phyloP scores from a whole-genome alignment of 257 asterid species.

The Paraleonurus japonicus region DNA sequence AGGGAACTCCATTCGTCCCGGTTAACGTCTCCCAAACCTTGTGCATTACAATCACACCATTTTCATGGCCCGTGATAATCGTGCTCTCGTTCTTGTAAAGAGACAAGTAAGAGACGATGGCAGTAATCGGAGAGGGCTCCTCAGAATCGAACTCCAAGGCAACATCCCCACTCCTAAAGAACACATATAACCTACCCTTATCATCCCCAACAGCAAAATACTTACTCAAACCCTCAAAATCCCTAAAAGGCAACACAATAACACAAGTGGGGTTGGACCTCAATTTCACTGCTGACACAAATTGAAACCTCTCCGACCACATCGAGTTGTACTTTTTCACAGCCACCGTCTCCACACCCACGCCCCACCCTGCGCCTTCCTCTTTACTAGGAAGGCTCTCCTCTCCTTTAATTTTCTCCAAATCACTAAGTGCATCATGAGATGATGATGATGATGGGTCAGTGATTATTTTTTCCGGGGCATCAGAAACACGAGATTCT shows the following conservation, averaged over 20 bases:
- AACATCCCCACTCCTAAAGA: slow-evolving; percentile 72
- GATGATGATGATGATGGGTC: not conserved
- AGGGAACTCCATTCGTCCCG: slow-evolving; percentile 63
- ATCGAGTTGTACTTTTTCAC: slow-evolving; percentile 69
- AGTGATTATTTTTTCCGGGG: slow-evolving; percentile 25
- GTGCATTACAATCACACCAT: slow-evolving; percentile 67
- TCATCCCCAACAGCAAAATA: slow-evolving; percentile 84
- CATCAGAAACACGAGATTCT: slow-evolving; percentile 52
- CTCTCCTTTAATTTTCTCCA: slow-evolving; percentile 25
- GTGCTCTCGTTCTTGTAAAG: slow-evolving; percentile 78
- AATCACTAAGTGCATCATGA: slow-evolving; percentile 22
- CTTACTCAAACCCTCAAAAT: slow-evolving; percentile 74
- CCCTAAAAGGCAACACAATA: slow-evolving; percentile 66
- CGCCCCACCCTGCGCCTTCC: slow-evolving; percentile 23
- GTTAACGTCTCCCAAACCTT: slow-evolving; percentile 69
- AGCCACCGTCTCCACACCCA: slow-evolving; percentile 32
- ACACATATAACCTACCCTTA: slow-evolving; percentile 57
- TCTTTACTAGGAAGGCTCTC: slow-evolving; percentile 27
- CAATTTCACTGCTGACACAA: slow-evolving; percentile 83
- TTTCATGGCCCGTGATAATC: slow-evolving; percentile 73
- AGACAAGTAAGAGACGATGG: slow-evolving; percentile 58
- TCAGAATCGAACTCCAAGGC: slow-evolving; percentile 47
- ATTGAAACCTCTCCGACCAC: slow-evolving; percentile 92
- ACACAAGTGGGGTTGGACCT: slow-evolving; percentile 65
- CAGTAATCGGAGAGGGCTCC: slow-evolving; percentile 48